Conservation (phyloP, 2,329 filamentous ascomycete species). For the Fusarium incarnatum region DNA sequence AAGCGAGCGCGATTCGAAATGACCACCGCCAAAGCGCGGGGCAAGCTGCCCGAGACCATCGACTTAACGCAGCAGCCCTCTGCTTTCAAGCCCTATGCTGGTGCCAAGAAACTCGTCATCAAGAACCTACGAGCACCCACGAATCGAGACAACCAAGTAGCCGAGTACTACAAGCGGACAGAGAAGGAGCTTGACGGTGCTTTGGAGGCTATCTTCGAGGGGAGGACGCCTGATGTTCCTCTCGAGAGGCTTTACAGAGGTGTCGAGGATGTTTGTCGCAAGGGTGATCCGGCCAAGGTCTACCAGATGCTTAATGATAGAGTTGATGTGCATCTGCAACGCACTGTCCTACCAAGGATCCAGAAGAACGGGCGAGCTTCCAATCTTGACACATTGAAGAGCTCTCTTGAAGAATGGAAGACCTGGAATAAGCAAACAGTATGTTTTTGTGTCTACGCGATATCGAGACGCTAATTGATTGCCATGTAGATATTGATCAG, state of each 20-base stretch:
- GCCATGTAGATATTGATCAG: conserved; percentile 75
- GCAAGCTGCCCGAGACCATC: conserved; percentile 55
- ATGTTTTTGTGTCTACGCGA: conserved; percentile 45
- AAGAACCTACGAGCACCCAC: conserved; percentile 83
- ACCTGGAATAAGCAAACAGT: conserved; percentile 83
- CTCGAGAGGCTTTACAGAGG: conserved; percentile 90
- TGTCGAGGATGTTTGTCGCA: conserved; percentile 90
- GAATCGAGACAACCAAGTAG: conserved; percentile 69
- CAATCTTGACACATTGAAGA: conserved; percentile 72
- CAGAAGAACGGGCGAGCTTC: conserved; percentile 62
- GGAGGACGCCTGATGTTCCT: conserved; percentile 73
- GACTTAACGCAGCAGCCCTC: conserved; percentile 52
- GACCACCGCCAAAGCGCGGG: conserved; percentile 54
- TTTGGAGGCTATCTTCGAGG: conserved; percentile 77
- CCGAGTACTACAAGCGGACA: conserved; percentile 81
- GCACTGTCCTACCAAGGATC: conserved; percentile 67
- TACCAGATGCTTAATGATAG: conserved; percentile 73
- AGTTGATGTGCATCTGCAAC: conserved; percentile 76
- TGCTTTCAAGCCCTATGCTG: conserved; percentile 77
- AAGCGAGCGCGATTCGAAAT: conserved; percentile 54
- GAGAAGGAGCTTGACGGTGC: conserved; percentile 80
- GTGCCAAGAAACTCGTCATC: conserved; percentile 88
- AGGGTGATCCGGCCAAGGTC: conserved; percentile 76
- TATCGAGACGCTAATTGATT: conserved; percentile 16
- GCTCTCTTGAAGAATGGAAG: conserved; percentile 72